phyloP scores from a whole-genome alignment of 2,329 filamentous ascomycete genomes.

The Penicillium sp. region DNA sequence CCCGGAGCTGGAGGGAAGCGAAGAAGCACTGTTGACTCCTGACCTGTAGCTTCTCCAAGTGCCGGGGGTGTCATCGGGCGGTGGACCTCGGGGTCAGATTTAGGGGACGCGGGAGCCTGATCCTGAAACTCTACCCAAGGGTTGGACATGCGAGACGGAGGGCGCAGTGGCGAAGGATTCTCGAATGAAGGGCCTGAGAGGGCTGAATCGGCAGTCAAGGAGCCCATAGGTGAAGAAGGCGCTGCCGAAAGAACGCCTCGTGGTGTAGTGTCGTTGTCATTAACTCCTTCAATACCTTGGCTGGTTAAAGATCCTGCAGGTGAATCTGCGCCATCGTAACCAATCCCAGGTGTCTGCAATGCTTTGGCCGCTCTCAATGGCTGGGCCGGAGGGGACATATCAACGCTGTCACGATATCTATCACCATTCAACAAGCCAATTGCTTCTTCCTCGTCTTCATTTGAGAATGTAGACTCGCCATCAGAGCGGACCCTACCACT shows the following conservation, averaged over 20 bases:
- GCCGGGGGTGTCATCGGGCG: slow-evolving; percentile 30
- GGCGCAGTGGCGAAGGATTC: slow-evolving; percentile 30
- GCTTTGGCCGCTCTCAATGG: slow-evolving; percentile 20
- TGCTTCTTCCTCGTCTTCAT: slow-evolving; percentile 61
- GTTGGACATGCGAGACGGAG: slow-evolving; percentile 38
- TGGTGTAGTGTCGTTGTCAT: slow-evolving; percentile 35
- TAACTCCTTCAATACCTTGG: slow-evolving; percentile 31
- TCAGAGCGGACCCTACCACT: slow-evolving; percentile 67
- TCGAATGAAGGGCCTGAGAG: slow-evolving; percentile 29
- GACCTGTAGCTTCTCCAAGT: slow-evolving; percentile 15
- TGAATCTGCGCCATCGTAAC: slow-evolving; percentile 24
- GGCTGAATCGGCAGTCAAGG: slow-evolving; percentile 32
- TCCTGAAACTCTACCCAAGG: slow-evolving; percentile 38
- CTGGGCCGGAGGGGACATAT: slow-evolving; percentile 27
- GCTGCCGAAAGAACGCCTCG: slow-evolving; percentile 33
- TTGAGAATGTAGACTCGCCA: slow-evolving; percentile 64
- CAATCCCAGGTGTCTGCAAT: slow-evolving; percentile 11
- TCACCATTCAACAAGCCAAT: slow-evolving; percentile 43
- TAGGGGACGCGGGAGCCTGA: slow-evolving; percentile 11
- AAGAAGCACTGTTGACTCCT: slow-evolving; percentile 36
- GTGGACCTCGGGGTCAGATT: slow-evolving; percentile 24
- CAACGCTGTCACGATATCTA: slow-evolving; percentile 36
- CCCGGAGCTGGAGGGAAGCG: slow-evolving; percentile 43
- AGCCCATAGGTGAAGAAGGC: slow-evolving; percentile 33
- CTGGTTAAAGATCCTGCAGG: slow-evolving; percentile 36